Conservation (phyloP, 177 flowering plant species). For the Vitis hybrid region DNA sequence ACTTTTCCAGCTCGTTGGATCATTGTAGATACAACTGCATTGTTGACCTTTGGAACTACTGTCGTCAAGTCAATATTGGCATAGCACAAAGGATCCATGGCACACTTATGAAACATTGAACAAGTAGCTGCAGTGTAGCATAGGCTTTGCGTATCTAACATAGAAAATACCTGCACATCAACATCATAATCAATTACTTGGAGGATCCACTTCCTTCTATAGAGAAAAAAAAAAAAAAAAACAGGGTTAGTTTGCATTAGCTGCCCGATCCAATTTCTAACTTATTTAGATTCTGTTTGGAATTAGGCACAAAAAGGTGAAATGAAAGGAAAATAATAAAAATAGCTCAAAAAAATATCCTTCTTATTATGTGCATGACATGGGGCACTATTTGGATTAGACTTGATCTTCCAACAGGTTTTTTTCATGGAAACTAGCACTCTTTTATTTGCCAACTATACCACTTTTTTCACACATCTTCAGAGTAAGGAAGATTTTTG, state of each 20-base stretch:
- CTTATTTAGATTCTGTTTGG: too few relatives aligned
- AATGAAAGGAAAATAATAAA: too few relatives aligned
- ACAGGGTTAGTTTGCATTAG: neutral
- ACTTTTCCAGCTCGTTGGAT: constrained; percentile 79
- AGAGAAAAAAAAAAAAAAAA: neutral
- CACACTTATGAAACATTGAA: constrained; percentile 80
- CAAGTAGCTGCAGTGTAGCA: constrained; percentile 79
- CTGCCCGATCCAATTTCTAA: too few relatives aligned
- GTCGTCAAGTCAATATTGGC: constrained; percentile 77
- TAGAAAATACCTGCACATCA: constrained; percentile 73
- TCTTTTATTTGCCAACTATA: too few relatives aligned
- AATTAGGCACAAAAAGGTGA: too few relatives aligned
- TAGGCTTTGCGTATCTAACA: constrained; percentile 83
- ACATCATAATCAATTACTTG: neutral
- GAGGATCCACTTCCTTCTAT: neutral
- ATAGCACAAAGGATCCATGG: constrained; percentile 80
- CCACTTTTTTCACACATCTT: too few relatives aligned
- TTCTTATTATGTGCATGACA: too few relatives aligned
- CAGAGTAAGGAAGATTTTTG: too few relatives aligned
- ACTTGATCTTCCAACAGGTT: too few relatives aligned
- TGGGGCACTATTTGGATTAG: too few relatives aligned
- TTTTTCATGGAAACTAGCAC: too few relatives aligned
- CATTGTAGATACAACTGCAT: constrained; percentile 75
- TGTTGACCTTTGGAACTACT: constrained; percentile 71
- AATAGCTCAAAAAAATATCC: too few relatives aligned